Conservation (phyloP, 2,329 filamentous ascomycete genomes). For the Dactylellina haptotyla region DNA sequence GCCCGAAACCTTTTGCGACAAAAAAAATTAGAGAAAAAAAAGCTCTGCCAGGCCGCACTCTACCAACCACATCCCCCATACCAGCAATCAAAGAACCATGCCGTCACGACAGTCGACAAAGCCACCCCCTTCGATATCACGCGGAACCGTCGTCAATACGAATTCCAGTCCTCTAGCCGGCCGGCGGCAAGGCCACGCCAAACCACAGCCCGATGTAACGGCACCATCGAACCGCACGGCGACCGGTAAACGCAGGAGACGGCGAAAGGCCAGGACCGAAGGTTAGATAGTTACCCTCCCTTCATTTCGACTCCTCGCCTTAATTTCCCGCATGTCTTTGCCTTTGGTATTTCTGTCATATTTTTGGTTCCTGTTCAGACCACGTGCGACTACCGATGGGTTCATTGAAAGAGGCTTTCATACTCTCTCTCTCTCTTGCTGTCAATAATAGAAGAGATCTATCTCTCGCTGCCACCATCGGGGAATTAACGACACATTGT, state of each 20-base stretch:
- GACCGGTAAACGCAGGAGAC: constrained; percentile 55
- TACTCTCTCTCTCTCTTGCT: too few relatives aligned
- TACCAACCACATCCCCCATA: background rate
- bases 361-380: background rate
- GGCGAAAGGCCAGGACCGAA: constrained; percentile 56
- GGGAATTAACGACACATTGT: too few relatives aligned
- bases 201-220: constrained; percentile 13
- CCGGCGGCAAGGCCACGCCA: background rate
- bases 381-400: background rate
- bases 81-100: constrained; percentile 7
- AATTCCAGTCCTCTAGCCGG: constrained; percentile 28
- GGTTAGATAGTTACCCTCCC: constrained; percentile 40
- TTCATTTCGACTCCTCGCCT: background rate
- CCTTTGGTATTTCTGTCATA: too few relatives aligned
- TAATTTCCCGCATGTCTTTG: constrained; percentile 17
- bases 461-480: too few relatives aligned
- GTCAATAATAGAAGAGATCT: too few relatives aligned
- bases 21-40: background rate
- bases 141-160: constrained; percentile 6
- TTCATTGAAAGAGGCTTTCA: too few relatives aligned
- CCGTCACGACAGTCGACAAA: constrained; percentile 32
- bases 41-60: background rate
- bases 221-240: constrained; percentile 40
- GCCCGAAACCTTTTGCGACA: background rate
- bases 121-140: constrained; percentile 17